A percentile compares a stretch with the other conserved stretches of the same genome.
Conservation (phyloP, 2,329 filamentous ascomycete species). For the Lachnellula cervina region DNA sequence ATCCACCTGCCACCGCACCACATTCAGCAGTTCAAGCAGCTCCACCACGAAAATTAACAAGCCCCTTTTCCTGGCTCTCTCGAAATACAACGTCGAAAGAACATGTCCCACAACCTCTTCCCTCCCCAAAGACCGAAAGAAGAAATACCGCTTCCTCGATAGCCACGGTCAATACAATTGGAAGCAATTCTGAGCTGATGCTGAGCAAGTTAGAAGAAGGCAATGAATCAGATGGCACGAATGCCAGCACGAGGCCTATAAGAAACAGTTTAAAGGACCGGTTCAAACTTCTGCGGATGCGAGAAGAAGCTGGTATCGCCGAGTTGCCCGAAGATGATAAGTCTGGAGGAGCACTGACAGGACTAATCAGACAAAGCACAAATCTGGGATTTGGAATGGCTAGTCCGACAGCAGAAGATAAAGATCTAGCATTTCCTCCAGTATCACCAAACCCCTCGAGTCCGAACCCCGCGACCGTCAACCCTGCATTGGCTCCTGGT, state of each 20-base stretch:
- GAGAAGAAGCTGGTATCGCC: conserved; percentile 62
- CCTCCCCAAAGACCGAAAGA: conserved; percentile 37
- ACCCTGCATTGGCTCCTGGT: conserved; percentile 71
- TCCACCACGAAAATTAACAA: conserved; percentile 68
- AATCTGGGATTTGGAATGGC: conserved; percentile 40
- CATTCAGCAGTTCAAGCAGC: conserved; percentile 27
- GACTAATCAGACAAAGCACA: conserved; percentile 36
- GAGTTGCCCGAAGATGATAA: conserved; percentile 45
- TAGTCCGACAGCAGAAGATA: conserved; percentile 37
- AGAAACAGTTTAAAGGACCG: conserved; percentile 69
- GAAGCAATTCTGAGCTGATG: conserved; percentile 78
- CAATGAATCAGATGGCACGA: conserved; percentile 54
- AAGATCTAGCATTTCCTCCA: conserved; percentile 33
- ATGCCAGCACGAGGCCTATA: conserved; percentile 42
- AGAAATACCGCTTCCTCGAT: conserved; percentile 78
- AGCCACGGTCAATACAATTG: conserved; percentile 52
- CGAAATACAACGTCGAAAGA: conserved; percentile 59
- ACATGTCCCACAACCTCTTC: conserved; percentile 45
- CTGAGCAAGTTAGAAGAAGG: conserved; percentile 74
- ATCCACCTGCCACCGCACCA: conserved; percentile 16
- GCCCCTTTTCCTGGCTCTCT: conserved; percentile 83
- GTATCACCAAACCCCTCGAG: conserved; percentile 28
- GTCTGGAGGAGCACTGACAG: conserved; percentile 38
- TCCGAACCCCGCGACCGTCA: conserved; percentile 59
- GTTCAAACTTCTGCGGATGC: conserved; percentile 71